These are phyloP conservation scores for Blastobotrys petasosporus DNA, from an alignment of 1,139 yeast species.

Conservation along the genomic window DNA sequence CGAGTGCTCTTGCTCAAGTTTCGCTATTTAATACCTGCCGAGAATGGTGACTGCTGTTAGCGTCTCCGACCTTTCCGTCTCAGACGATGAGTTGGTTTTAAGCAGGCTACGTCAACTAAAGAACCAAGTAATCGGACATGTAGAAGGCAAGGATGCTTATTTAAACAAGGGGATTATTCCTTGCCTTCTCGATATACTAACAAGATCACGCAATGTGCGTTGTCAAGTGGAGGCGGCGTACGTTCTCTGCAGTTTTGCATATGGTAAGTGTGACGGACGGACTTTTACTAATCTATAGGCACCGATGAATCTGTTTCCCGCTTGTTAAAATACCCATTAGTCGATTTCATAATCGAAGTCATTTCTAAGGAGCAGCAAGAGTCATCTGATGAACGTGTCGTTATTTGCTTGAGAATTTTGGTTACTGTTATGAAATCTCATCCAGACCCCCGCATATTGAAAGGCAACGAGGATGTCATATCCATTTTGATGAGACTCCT, in stretches of 20 bases:
- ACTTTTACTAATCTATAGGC: neutral
- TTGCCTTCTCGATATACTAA: neutral
- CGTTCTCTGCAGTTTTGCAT: slow-evolving; percentile 6
- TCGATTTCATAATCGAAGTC: neutral
- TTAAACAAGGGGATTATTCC: slow-evolving; percentile 2
- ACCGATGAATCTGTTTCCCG: slow-evolving; percentile 1
- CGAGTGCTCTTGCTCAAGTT: too few species aligned
- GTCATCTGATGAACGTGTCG: too few species aligned
- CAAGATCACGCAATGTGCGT: neutral
- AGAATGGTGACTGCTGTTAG: too few species aligned
- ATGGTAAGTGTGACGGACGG: neutral
- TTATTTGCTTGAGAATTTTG: neutral
- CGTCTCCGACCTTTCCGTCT: too few species aligned
- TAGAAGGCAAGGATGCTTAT: slow-evolving; percentile 6
- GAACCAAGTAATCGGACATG: slow-evolving; percentile 6
- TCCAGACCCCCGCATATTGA: slow-evolving; percentile 1
- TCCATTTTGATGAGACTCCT: neutral
- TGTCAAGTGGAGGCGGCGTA: slow-evolving; percentile 3
- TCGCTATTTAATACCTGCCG: too few species aligned
- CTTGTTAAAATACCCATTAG: neutral
- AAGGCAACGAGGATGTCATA: neutral
- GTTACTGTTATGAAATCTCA: neutral
- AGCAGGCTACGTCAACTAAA: slow-evolving; percentile 2
- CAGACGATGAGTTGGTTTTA: too few species aligned
- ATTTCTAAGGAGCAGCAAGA: neutral